Percentiles rank a stretch among this genome's conserved stretches.
phyloP scores from a whole-genome alignment of 1,139 yeast species.

The Trichomonascaceae sp. region DNA sequence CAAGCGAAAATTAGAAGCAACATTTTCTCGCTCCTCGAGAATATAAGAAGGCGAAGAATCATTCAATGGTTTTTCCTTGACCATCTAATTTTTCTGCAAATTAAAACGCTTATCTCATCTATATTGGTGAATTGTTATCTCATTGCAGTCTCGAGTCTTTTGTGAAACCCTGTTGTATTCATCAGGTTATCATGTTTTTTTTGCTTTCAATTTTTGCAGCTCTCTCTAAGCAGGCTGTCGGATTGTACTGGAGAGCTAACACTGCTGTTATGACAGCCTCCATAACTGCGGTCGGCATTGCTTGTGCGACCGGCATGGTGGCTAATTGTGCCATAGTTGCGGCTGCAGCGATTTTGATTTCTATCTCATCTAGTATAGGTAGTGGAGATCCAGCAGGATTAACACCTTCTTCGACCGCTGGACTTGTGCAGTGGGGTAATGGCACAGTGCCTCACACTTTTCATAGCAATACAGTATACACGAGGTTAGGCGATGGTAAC shows the following conservation, averaged over 20 bases:
- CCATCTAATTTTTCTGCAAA: too few relatives aligned
- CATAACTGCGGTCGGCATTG: background rate
- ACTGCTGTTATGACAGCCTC: background rate
- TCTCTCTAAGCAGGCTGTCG: background rate
- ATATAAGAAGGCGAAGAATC: too few relatives aligned
- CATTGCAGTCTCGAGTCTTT: too few relatives aligned
- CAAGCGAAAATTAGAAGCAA: too few relatives aligned
- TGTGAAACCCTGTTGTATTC: too few relatives aligned
- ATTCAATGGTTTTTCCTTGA: too few relatives aligned
- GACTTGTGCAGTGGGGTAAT: background rate
- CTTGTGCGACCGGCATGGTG: background rate
- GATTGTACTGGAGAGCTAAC: background rate
- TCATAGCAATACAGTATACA: background rate
- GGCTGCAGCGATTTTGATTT: background rate
- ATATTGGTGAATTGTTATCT: too few relatives aligned
- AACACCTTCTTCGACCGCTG: background rate
- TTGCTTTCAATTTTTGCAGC: background rate
- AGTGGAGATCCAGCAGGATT: background rate
- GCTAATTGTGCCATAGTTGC: background rate
- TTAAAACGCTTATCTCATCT: too few relatives aligned
- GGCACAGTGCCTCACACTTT: background rate
- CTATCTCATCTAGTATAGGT: background rate
- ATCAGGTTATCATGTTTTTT: background rate
- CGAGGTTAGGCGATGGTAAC: background rate
- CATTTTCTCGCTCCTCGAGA: too few relatives aligned